phyloP scores from a whole-genome alignment of 192 early-diverging fungal species.

The Chytriomyces sp. region DNA sequence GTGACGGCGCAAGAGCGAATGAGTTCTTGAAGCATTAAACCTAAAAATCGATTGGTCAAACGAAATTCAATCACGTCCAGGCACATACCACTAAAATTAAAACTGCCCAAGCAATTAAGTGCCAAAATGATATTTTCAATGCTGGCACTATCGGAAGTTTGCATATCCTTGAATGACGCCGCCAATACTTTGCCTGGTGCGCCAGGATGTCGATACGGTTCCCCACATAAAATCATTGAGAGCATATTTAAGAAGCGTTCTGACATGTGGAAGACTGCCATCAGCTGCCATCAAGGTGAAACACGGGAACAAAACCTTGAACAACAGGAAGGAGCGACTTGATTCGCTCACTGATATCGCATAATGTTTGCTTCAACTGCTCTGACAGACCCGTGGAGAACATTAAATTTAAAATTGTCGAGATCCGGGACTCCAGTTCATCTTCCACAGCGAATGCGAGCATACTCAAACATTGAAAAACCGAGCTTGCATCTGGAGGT shows the following conservation, averaged over 20 bases:
- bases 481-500: conserved; percentile 27
- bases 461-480: conserved; percentile 86
- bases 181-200: conserved; percentile 54
- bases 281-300: background rate
- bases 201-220: conserved; percentile 76
- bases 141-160: conserved; percentile 63
- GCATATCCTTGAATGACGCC: conserved; percentile 21
- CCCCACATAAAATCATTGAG: conserved; percentile 78
- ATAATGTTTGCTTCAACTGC: conserved; percentile 76
- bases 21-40: conserved; percentile 83
- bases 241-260: conserved; percentile 86
- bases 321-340: conserved; percentile 79
- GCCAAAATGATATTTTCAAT: conserved; percentile 79
- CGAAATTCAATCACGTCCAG: background rate
- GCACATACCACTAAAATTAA: conserved; percentile 73
- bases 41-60: conserved; percentile 26
- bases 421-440: conserved; percentile 51
- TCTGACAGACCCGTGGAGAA: conserved; percentile 86
- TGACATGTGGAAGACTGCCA: conserved; percentile 28
- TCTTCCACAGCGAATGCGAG: conserved; percentile 85
- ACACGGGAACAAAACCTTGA: conserved; percentile 84
- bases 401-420: conserved; percentile 88
- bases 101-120: conserved; percentile 76
- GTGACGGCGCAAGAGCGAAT: conserved; percentile 82
- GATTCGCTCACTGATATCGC: conserved; percentile 78